These are phyloP conservation scores for Thielaviopsis ethacetica DNA, from an alignment of 2,329 filamentous ascomycete species.

Conservation along the genomic window DNA sequence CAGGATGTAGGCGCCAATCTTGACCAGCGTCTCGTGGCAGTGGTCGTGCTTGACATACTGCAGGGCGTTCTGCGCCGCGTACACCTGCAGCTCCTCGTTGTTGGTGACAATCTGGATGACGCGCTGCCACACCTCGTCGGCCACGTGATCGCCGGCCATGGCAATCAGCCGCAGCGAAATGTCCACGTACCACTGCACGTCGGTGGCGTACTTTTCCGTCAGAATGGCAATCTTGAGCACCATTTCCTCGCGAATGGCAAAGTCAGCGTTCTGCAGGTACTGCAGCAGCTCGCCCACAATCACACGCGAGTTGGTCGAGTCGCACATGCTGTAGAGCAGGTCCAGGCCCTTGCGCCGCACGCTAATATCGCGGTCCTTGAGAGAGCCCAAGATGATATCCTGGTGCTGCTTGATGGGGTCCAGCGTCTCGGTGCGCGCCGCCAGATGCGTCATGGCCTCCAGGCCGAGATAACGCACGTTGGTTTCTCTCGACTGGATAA, in stretches of 20 bases:
- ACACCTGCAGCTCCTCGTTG: constrained; percentile 94
- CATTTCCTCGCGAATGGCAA: constrained; percentile 97
- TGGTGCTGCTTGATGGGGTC: constrained; percentile 98
- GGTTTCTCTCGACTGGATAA: constrained; percentile 91
- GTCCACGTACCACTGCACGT: constrained; percentile 98
- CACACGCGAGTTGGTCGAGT: constrained; percentile 79
- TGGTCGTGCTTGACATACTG: constrained; percentile 85
- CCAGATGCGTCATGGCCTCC: constrained; percentile 96
- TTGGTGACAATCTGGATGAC: constrained; percentile 98
- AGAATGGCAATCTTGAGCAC: constrained; percentile 96
- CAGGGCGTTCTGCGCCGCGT: constrained; percentile 83
- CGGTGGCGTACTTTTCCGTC: constrained; percentile 95
- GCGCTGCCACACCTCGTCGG: constrained; percentile 97
- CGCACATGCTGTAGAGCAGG: constrained; percentile 98
- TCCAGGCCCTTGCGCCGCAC: constrained; percentile 91
- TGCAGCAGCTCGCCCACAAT: constrained; percentile 89
- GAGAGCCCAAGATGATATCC: constrained; percentile 81
- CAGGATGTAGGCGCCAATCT: constrained; percentile 90
- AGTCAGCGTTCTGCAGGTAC: constrained; percentile 91
- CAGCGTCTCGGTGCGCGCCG: constrained; percentile 79
- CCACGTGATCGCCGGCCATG: constrained; percentile 95
- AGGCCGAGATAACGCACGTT: constrained; percentile 92
- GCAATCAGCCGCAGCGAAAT: constrained; percentile 88
- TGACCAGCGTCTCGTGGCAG: constrained; percentile 92
- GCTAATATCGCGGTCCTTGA: constrained; percentile 92